These are phyloP conservation scores for Cladosporium oxysporum DNA, from an alignment of 2,329 filamentous ascomycete genomes.

Conservation along the genomic window DNA sequence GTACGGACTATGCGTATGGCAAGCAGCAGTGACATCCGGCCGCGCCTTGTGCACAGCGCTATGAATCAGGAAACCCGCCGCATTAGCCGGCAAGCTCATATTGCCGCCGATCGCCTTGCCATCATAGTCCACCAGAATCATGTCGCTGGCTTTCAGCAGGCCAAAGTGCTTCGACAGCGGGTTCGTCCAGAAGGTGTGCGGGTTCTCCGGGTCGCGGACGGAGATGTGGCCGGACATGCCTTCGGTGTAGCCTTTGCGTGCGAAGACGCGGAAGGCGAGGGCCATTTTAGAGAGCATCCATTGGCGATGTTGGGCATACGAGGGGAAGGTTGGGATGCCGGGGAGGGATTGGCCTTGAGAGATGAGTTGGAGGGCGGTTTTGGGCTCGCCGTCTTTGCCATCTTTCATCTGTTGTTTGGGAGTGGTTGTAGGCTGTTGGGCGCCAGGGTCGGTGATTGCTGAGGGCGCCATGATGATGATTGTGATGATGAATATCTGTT, in stretches of 20 bases:
- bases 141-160: conserved; percentile 63
- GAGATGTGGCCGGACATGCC: conserved; percentile 70
- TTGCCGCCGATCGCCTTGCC: conserved; percentile 68
- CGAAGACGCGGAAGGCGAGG: conserved; percentile 67
- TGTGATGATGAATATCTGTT: not conserved
- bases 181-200: conserved; percentile 69
- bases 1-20: conserved; percentile 66
- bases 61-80: conserved; percentile 71
- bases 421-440: conserved; percentile 24
- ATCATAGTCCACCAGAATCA: conserved; percentile 65
- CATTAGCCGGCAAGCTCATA: conserved; percentile 61
- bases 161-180: conserved; percentile 66
- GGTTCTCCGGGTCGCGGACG: conserved; percentile 65
- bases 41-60: conserved; percentile 68
- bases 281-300: conserved; percentile 67
- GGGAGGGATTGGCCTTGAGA: conserved; percentile 50
- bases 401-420: conserved; percentile 1
- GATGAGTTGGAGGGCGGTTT: conserved; percentile 42
- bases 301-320: conserved; percentile 58
- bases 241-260: conserved; percentile 66
- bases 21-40: conserved; percentile 68
- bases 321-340: conserved; percentile 59
- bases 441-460: conserved; percentile 26
- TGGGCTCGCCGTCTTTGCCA: conserved; percentile 22
- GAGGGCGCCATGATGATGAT: conserved; percentile 33